Evolutionary conservation across 371 early-diverging fungal species (phyloP).

Genomic region (Blyttiomyces sp.): DNA sequence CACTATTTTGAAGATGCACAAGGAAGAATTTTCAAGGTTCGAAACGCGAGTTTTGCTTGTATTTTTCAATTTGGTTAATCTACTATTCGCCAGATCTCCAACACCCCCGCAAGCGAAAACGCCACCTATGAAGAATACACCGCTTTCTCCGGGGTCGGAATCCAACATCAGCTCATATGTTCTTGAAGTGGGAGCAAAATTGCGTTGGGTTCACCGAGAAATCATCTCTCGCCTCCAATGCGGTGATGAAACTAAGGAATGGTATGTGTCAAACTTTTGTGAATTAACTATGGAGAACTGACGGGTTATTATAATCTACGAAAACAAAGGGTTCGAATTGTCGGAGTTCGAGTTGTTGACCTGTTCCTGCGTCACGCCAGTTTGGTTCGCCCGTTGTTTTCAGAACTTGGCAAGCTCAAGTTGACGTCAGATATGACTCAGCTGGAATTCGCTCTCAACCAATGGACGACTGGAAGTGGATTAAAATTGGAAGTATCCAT

Average conservation of each 20-base stretch:
- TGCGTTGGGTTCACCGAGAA: constrained; percentile 57
- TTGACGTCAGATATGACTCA: constrained; percentile 70
- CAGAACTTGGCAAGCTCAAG: constrained; percentile 59
- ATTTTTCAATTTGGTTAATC: background rate
- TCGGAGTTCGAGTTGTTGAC: constrained; percentile 49
- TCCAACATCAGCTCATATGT: constrained; percentile 43
- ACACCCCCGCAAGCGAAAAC: too few species aligned
- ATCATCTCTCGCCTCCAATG: constrained; percentile 57
- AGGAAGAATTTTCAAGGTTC: constrained; percentile 56
- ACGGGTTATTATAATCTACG: background rate
- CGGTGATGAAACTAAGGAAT: constrained; percentile 57
- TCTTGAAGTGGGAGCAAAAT: constrained; percentile 51
- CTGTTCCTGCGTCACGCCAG: constrained; percentile 63
- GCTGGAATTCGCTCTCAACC: constrained; percentile 61
- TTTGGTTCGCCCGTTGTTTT: constrained; percentile 53
- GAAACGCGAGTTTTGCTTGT: constrained; percentile 11
- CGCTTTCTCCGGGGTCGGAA: too few species aligned
- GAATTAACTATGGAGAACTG: background rate
- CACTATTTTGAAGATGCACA: constrained; percentile 58
- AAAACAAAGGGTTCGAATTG: constrained; percentile 54
- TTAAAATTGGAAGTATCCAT: constrained; percentile 52
- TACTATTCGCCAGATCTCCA: too few species aligned
- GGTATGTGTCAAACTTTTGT: constrained; percentile 36
- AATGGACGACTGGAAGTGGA: constrained; percentile 52
- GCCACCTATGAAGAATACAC: too few species aligned